phyloP scores from a whole-genome alignment of 2,329 filamentous ascomycete species.

The Venturia pyrina region DNA sequence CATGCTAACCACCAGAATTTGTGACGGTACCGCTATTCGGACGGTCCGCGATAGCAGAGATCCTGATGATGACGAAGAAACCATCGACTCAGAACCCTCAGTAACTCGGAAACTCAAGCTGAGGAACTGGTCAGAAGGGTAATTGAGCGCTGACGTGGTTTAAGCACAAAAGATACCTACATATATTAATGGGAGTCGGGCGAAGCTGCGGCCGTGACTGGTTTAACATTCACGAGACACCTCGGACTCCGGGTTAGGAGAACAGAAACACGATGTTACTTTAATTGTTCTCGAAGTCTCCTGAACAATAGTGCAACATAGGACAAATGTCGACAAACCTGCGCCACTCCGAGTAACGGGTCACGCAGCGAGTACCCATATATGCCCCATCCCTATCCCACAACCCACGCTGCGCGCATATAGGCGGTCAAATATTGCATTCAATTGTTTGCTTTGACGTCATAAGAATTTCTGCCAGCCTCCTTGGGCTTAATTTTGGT shows the following conservation, averaged over 20 bases:
- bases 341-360: background rate
- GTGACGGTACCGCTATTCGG: background rate
- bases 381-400: background rate
- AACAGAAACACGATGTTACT: background rate
- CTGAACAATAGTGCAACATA: too few species aligned
- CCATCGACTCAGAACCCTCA: background rate
- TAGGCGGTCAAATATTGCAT: background rate
- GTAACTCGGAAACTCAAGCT: background rate
- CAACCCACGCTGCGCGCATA: background rate
- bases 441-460: background rate
- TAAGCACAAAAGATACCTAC: background rate
- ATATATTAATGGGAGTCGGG: background rate
- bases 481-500: background rate
- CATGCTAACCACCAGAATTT: background rate
- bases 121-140: background rate
- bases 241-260: background rate
- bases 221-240: background rate
- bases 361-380: background rate
- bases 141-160: background rate
- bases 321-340: background rate
- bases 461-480: background rate
- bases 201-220: background rate
- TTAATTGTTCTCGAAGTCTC: too few species aligned
- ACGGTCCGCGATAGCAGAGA: background rate
- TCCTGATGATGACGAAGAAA: background rate